Evolutionary conservation across 305 asterid genomes (phyloP).

Genomic region (Petunia hybrid): DNA sequence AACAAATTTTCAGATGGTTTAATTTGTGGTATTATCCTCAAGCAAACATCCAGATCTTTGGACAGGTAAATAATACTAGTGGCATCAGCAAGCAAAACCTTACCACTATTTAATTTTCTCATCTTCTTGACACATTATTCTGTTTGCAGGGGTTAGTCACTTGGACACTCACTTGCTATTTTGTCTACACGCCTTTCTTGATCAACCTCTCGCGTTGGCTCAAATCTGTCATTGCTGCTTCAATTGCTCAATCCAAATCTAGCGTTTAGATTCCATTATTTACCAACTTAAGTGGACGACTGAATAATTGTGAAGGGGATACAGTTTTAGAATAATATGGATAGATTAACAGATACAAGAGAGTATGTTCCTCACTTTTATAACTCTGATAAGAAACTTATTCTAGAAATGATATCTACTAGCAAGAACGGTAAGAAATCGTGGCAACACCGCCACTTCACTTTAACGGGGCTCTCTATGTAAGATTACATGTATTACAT

Average conservation of each 20-base stretch:
- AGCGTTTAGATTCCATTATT: not conserved
- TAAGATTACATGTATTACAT: not conserved
- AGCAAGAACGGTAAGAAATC: not conserved
- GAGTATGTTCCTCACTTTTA: not conserved
- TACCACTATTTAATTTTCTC: not conserved
- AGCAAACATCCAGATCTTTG: conserved; percentile 67
- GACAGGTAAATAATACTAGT: conserved; percentile 49
- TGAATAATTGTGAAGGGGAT: not conserved
- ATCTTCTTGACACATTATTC: not conserved
- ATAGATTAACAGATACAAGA: not conserved
- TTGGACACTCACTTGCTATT: conserved; percentile 80
- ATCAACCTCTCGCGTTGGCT: conserved; percentile 66
- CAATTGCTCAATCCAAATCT: conserved; percentile 35
- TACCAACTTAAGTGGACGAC: not conserved
- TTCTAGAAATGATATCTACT: not conserved
- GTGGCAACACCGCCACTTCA: not conserved
- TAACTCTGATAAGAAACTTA: not conserved
- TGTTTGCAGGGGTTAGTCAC: conserved; percentile 64
- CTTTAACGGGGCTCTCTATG: not conserved
- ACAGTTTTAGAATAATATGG: not conserved
- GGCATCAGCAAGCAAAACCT: not conserved
- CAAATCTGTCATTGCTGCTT: conserved; percentile 38
- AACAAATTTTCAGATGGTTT: conserved; percentile 50
- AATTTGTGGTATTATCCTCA: conserved; percentile 78
- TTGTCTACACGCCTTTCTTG: conserved; percentile 72